Conservation (phyloP, 2,329 filamentous ascomycete species). For the Fusarium veterinarium region DNA sequence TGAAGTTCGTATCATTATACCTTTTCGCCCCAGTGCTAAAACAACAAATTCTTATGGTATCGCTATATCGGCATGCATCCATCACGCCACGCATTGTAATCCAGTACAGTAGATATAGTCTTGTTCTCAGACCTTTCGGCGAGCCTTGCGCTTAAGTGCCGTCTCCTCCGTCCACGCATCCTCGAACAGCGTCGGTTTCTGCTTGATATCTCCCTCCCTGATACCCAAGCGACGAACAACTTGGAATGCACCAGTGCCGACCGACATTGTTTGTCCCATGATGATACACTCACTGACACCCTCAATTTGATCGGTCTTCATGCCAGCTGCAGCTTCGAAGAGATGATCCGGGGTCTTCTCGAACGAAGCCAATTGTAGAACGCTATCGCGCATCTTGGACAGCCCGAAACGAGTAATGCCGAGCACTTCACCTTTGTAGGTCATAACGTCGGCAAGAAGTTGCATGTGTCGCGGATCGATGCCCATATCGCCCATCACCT, state of each 20-base stretch:
- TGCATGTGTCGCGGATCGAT: slow-evolving; percentile 99
- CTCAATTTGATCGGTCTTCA: slow-evolving; percentile 92
- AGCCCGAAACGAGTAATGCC: slow-evolving; percentile 97
- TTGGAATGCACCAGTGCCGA: slow-evolving; percentile 93
- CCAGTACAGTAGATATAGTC: not conserved
- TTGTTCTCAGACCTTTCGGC: slow-evolving; percentile 27
- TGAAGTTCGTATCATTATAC: not conserved
- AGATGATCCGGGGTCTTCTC: slow-evolving; percentile 98
- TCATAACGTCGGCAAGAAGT: slow-evolving; percentile 97
- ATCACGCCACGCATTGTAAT: not conserved
- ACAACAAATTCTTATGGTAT: slow-evolving; percentile 20
- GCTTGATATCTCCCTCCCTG: slow-evolving; percentile 65
- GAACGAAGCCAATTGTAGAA: slow-evolving; percentile 93
- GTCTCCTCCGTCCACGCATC: slow-evolving; percentile 65
- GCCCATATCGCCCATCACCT: slow-evolving; percentile 92
- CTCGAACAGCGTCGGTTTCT: slow-evolving; percentile 76
- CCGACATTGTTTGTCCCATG: slow-evolving; percentile 92
- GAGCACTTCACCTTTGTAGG: slow-evolving; percentile 95
- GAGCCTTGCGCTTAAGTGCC: slow-evolving; percentile 33
- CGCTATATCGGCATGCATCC: slow-evolving; percentile 14
- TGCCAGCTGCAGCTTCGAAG: slow-evolving; percentile 91
- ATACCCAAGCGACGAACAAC: slow-evolving; percentile 83
- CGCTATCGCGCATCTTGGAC: slow-evolving; percentile 94
- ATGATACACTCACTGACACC: slow-evolving; percentile 98
- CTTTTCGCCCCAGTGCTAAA: not conserved